phyloP scores from a whole-genome alignment of 345 rosid species.

The Salix purpurea region DNA sequence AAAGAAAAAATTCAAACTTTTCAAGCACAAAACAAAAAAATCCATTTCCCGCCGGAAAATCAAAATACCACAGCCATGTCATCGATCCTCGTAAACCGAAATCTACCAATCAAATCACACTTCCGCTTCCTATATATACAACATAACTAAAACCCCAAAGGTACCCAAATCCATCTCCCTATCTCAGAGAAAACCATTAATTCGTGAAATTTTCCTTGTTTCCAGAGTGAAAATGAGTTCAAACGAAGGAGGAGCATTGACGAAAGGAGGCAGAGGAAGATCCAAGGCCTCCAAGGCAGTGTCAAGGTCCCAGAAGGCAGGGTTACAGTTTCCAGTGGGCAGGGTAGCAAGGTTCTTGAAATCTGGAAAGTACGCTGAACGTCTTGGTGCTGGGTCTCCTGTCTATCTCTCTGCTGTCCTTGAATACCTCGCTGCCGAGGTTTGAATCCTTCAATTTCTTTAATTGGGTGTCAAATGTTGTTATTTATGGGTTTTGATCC shows the following conservation, averaged over 20 bases:
- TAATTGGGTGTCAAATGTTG: background rate
- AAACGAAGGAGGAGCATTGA: slow-evolving; percentile 10
- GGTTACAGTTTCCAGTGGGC: slow-evolving; percentile 68
- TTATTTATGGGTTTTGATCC: background rate
- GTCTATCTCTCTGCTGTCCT: slow-evolving; percentile 80
- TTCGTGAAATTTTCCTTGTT: background rate
- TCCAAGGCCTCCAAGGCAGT: slow-evolving; percentile 62
- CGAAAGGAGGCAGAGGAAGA: slow-evolving; percentile 68
- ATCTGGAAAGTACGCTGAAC: slow-evolving; percentile 66
- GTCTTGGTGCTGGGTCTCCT: slow-evolving; percentile 68
- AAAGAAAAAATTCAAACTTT: background rate
- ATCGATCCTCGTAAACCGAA: slow-evolving; percentile 34
- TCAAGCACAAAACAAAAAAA: background rate
- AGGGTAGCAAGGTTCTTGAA: slow-evolving; percentile 67
- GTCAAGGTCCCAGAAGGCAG: slow-evolving; percentile 59
- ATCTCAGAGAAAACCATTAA: too few relatives aligned
- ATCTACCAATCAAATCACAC: slow-evolving; percentile 25
- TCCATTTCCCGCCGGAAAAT: slow-evolving; percentile 34
- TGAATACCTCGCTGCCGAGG: slow-evolving; percentile 82
- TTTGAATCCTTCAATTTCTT: background rate
- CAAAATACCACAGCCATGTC: slow-evolving; percentile 25
- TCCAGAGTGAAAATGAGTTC: slow-evolving; percentile 42
- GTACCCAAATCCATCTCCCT: background rate
- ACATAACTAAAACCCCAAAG: slow-evolving; percentile 3
- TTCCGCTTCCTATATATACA: slow-evolving; percentile 7